Base-by-base conservation (phyloP, 208 protist species). In the Zelonia costaricensis region DNA sequence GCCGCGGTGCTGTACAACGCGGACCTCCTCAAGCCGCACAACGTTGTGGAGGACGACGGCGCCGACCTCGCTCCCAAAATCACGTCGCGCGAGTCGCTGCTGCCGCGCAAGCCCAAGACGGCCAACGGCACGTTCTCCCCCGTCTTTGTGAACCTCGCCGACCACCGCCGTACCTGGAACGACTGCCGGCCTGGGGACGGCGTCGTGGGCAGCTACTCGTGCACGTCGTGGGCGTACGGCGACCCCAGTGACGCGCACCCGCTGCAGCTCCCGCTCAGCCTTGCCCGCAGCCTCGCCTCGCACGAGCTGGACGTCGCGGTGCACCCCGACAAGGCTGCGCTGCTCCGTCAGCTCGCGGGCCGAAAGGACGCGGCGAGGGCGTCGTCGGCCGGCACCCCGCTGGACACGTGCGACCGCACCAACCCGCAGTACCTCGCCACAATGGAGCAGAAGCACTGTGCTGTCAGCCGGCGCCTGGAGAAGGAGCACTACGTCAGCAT, bases 211-310 rank as follows among this genome's bases (percentile, higher is more conserved):
- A 52, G 36, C 44, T 91, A 91, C 75, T 70, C 54, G 16, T 88
- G 84, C 63, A 87, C 74, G 25, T 91, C 82, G 27, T 89, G 76
- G 78, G 66, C 74, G n/a, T 88, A 88, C 57, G 88, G 88, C 4
- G 88, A 92, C 56, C 78, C 69, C 43, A 83, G 67, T 43, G 53
- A 74, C 31, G 88, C 81, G 4, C 74, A 92, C 62, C 88, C 83
- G 10, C 74, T 38, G 22, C 85, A 95, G 72, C 74, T 92, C 27
- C 89, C 89, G n/a, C 46, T 78, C 18, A 75, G 78, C 27, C 57
- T 88, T 27, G 54, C 55, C 8, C 76, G 76, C 43, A 89, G 83
- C 39, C 53, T 67, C 23, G 67, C 68, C 45, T 80, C 76, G 8
- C 65, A 80, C 30, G 65, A 75, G 13, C 62, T 88, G 31, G 84